Base-by-base conservation (phyloP, 73 alveolate species). In the Paramecium biaurelia region DNA sequence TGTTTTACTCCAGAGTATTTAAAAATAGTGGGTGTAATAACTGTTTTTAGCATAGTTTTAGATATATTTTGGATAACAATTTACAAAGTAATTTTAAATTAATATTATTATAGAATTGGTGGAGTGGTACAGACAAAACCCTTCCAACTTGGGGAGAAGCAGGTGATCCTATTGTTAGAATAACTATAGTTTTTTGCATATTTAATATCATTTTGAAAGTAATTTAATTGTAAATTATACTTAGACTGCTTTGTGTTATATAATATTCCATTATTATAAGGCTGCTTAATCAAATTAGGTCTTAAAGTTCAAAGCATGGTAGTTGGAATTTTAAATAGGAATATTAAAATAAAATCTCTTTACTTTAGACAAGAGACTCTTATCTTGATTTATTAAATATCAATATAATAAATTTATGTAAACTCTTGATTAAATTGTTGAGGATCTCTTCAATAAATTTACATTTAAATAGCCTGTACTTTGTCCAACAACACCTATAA, bases 121-220 rank as follows among this genome's bases (percentile, higher is more conserved):
- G 90, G 90, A 43, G 14, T 43, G 76, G 76, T n/a, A 23, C 90
- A 79, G 90, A 79, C 18, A 9, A 79, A 45, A 79, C 70, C 4
- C 30, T 79, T 7, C 76, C 90, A 14, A 47, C 76, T 10, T 79
- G 90, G 90, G 90, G 90, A 30, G 90, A 79, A 24, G 90, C 70
- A 37, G 90, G 76, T 1, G 76, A 41, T 43, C 56, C 76, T 43
- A 47, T 79, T 11, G 76, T 79, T 42, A 79, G 53, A 41, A 23
- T 79, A 20, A 23, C 76, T 23, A 30, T 43, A 42, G 34, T 79
- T 6, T 79, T 79, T 43, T 79, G 90, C n/a, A 47, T 79, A 15
- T 79, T 79, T 23, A 79, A 79, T 24, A 30, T 79, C 30, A 43
- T 79, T 45, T 8, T 47, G 2, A 79, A 79, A 18, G 90, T 79